Conservation (phyloP, 352 stramenopile species). For the Phytophthora citrophthora region DNA sequence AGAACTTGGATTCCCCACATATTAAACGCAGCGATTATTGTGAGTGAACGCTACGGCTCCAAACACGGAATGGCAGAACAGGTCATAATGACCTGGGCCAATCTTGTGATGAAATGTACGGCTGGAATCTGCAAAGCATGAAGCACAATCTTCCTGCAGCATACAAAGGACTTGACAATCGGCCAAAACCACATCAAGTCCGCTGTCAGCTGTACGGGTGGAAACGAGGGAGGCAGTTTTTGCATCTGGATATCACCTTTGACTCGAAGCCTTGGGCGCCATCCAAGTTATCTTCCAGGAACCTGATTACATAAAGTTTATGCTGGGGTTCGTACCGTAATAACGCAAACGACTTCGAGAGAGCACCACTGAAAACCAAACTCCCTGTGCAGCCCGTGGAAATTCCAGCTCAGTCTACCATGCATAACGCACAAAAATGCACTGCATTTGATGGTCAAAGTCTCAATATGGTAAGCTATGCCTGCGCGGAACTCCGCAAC, state of each 20-base stretch:
- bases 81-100: background rate
- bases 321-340: too few species aligned
- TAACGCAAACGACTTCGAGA: too few species aligned
- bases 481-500: too few species aligned
- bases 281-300: too few species aligned
- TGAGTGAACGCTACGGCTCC: slow-evolving; percentile 1
- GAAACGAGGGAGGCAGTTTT: background rate
- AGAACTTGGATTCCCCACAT: slow-evolving; percentile 19
- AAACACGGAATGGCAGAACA: slow-evolving; percentile 18
- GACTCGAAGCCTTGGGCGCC: too few species aligned
- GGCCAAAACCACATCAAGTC: too few species aligned
- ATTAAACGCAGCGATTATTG: background rate
- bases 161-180: slow-evolving; percentile 12
- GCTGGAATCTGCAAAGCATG: slow-evolving; percentile 14
- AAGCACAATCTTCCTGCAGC: slow-evolving; percentile 11
- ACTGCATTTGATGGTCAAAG: too few species aligned
- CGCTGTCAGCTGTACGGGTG: slow-evolving; percentile 3
- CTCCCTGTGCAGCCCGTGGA: too few species aligned
- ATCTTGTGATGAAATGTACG: slow-evolving; percentile 26
- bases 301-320: background rate
- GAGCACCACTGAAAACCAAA: too few species aligned
- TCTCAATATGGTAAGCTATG: too few species aligned
- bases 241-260: background rate
- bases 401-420: too few species aligned
- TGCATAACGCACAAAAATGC: too few species aligned